Conservation (phyloP, 352 stramenopile species). For the Globisporangium mamillatum region DNA sequence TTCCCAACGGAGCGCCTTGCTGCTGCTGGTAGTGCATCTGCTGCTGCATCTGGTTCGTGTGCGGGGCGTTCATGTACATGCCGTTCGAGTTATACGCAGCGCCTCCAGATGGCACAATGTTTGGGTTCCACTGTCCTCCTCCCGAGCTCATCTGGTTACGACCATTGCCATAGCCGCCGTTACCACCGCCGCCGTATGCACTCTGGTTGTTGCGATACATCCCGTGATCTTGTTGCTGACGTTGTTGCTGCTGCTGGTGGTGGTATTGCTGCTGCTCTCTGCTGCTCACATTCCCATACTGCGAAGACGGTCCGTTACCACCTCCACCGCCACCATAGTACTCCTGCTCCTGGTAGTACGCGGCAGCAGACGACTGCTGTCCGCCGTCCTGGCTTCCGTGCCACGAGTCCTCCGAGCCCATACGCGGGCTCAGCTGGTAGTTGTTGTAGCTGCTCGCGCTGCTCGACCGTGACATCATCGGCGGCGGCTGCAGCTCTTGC, state of each 20-base stretch:
- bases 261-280: conserved; percentile 18
- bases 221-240: conserved; percentile 39
- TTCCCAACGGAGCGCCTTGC: conserved; percentile 22
- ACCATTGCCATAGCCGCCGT: conserved; percentile 5
- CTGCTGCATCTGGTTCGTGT: conserved; percentile 26
- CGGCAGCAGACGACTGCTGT: conserved; percentile 20
- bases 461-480: conserved; percentile 37
- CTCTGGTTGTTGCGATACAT: conserved; percentile 21
- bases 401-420: conserved; percentile 50
- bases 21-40: conserved; percentile 34
- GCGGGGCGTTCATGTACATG: conserved; percentile 47
- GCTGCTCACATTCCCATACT: conserved; percentile 8
- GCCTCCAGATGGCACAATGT: conserved; percentile 8
- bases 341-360: conserved; percentile 45
- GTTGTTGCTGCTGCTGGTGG: conserved; percentile 23
- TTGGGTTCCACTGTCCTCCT: conserved; percentile 40
- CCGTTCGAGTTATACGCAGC: conserved; percentile 27
- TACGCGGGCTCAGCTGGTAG: conserved; percentile 45
- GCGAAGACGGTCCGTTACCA: neutral
- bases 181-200: conserved; percentile 7
- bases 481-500: conserved; percentile 30
- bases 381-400: conserved; percentile 44
- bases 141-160: conserved; percentile 11
- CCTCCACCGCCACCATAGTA: conserved; percentile 27
- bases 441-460: conserved; percentile 33